Percentiles rank a stretch among this genome's conserved stretches.
Evolutionary conservation across 441 rosid species (phyloP).

Genomic region (Bocquillonia castaneifolia): DNA sequence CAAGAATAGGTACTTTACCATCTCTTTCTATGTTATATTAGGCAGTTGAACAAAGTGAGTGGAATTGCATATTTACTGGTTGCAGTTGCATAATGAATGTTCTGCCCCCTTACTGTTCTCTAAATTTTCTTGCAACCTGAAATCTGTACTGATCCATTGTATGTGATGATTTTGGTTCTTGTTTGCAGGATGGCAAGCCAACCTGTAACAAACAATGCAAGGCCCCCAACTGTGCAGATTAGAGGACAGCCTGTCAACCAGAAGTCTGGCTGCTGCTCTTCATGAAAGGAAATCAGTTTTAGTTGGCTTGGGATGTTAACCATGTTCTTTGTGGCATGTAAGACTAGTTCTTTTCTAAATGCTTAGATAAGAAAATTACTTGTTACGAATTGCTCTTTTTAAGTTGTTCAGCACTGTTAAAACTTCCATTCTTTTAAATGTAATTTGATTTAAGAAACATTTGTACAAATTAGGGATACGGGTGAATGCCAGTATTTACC

Average conservation of each 20-base stretch:
- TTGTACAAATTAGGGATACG: slow-evolving; percentile 48
- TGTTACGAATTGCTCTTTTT: slow-evolving; percentile 23
- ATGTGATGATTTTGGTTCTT: background rate
- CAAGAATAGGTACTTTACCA: slow-evolving; percentile 46
- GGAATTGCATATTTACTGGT: background rate
- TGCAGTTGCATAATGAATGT: background rate
- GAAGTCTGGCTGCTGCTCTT: slow-evolving; percentile 86
- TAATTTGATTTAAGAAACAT: slow-evolving; percentile 34
- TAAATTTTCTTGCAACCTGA: too few relatives aligned
- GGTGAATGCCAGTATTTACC: slow-evolving; percentile 29
- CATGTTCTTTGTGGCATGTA: slow-evolving; percentile 37
- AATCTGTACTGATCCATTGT: background rate
- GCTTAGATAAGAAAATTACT: slow-evolving; percentile 24
- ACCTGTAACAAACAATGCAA: slow-evolving; percentile 69
- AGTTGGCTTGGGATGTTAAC: slow-evolving; percentile 18
- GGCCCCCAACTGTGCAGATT: slow-evolving; percentile 82
- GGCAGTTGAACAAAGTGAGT: background rate
- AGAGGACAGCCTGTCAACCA: slow-evolving; percentile 89
- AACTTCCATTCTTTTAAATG: slow-evolving; percentile 47
- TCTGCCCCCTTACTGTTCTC: too few relatives aligned
- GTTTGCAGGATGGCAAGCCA: slow-evolving; percentile 79
- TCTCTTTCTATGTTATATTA: background rate
- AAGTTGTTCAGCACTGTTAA: slow-evolving; percentile 19
- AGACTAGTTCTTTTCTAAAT: slow-evolving; percentile 37
- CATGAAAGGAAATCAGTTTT: slow-evolving; percentile 29